Evolutionary conservation across 345 rosid genomes (phyloP), one percentile per base, ranked within the genome.

Genomic region (Salix exigua): DNA sequence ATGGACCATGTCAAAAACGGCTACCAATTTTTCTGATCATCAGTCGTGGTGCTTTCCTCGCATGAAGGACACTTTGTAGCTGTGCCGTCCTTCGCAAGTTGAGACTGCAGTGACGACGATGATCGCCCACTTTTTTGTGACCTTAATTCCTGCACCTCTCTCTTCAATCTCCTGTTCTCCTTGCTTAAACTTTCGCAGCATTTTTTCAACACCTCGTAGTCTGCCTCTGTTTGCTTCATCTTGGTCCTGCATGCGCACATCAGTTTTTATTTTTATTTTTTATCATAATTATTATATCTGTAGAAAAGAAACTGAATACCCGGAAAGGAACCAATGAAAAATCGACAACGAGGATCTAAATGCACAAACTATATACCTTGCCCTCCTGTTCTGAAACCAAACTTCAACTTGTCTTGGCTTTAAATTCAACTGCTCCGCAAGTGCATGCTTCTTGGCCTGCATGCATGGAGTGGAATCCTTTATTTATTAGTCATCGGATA

Each of bases 351-450:
- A 19, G 14, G 30, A 68, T 12, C 12, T 37, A 19, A 17, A 9
- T 37, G 44, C 13, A 19, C 23, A 68, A 33, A 5, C 48, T 28
- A 30, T 30, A 30, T 30, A 88, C 91, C 91, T 87, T 79, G 91
- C 91, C 81, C 91, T 85, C 80, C 91, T 82, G 79, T 88, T 88
- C 61, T 88, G 91, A 71, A 88, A 88, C 91, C 91, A 88, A 66
- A 87, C 88, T 75, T 88, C 91, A n/a, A 87, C 88, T 79, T 88
- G 91, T 70, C 91, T 82, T 55, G 91, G 80, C 53, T 80, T 84
- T 74, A 88, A 69, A 35, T 78, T 81, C 68, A 88, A 77, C 53
- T 70, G 76, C 50, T 85, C 80, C 16, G 89, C 91, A 23, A 87
- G 80, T 72, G 85, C 62, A 35, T 81, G 82, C 58, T 88, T 88